phyloP scores from a whole-genome alignment of 306 rosid species.

The Ormosia emarginata region DNA sequence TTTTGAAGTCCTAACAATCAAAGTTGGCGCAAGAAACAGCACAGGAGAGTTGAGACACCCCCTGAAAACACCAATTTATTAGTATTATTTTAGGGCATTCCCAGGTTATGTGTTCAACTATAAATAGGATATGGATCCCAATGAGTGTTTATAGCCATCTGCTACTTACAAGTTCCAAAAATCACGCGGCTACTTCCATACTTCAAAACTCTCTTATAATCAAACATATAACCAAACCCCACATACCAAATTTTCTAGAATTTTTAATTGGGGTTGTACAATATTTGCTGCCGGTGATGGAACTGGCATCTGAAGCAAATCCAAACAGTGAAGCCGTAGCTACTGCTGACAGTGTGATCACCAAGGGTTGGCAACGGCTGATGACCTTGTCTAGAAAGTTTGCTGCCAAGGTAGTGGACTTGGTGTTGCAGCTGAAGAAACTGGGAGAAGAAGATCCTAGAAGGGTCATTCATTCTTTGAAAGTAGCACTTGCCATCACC shows the following conservation, averaged over 20 bases:
- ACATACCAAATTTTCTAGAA: background rate
- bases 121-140: background rate
- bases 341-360: background rate
- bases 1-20: background rate
- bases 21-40: background rate
- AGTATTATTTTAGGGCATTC: background rate
- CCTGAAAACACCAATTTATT: background rate
- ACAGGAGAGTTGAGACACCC: background rate
- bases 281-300: background rate
- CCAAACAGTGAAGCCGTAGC: background rate
- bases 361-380: background rate
- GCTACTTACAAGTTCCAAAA: too few relatives aligned
- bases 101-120: background rate
- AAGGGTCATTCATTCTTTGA: conserved; percentile 36
- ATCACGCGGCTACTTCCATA: too few relatives aligned
- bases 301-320: conserved; percentile 12
- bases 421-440: conserved; percentile 27
- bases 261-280: background rate
- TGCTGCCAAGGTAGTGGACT: background rate
- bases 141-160: too few relatives aligned
- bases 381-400: background rate
- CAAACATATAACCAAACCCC: background rate
- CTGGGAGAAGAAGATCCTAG: conserved; percentile 49
- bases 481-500: conserved; percentile 38
- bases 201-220: background rate